A percentile compares a stretch with the other conserved stretches of the same genome.
Evolutionary conservation across 345 rosid species (phyloP).

Genomic region (Trapa incisa): DNA sequence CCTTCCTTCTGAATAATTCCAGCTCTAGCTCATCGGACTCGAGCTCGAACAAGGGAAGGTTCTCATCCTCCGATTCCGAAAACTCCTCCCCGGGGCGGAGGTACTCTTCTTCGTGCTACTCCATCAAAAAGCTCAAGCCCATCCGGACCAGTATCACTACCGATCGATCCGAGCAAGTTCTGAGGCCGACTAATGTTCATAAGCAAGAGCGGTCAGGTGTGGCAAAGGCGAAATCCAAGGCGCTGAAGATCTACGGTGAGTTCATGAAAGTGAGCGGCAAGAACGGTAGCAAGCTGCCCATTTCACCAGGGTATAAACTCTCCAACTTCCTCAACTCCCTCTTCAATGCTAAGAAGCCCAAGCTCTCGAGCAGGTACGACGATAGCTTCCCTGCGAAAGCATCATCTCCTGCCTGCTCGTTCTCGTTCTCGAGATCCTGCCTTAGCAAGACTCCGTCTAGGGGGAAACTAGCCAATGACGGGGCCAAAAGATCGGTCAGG

Average conservation of each 20-base stretch:
- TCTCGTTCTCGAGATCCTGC: slow-evolving; percentile 62
- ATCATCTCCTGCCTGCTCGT: slow-evolving; percentile 61
- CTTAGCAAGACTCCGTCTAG: slow-evolving; percentile 59
- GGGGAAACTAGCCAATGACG: slow-evolving; percentile 24
- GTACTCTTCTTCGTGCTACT: slow-evolving; percentile 15
- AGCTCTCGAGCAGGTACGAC: slow-evolving; percentile 13
- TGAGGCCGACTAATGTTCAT: neutral
- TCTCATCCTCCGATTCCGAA: slow-evolving; percentile 78
- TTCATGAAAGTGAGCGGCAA: slow-evolving; percentile 51
- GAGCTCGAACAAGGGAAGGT: slow-evolving; percentile 36
- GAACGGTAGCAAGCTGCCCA: slow-evolving; percentile 55
- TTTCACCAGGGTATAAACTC: slow-evolving; percentile 78
- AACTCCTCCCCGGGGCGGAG: slow-evolving; percentile 19
- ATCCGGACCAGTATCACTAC: slow-evolving; percentile 32
- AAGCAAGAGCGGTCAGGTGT: slow-evolving; percentile 24
- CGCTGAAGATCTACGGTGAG: slow-evolving; percentile 70
- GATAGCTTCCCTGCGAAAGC: neutral
- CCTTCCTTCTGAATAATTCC: slow-evolving; percentile 23
- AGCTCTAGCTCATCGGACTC: slow-evolving; percentile 70
- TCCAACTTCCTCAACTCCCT: slow-evolving; percentile 73
- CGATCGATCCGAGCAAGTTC: neutral
- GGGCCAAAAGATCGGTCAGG: slow-evolving; percentile 55
- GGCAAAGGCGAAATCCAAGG: slow-evolving; percentile 63
- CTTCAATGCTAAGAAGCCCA: slow-evolving; percentile 53
- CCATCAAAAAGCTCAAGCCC: slow-evolving; percentile 37